Evolutionary conservation across 352 stramenopile genomes (phyloP).

Genomic region (Plasmopara viticola): DNA sequence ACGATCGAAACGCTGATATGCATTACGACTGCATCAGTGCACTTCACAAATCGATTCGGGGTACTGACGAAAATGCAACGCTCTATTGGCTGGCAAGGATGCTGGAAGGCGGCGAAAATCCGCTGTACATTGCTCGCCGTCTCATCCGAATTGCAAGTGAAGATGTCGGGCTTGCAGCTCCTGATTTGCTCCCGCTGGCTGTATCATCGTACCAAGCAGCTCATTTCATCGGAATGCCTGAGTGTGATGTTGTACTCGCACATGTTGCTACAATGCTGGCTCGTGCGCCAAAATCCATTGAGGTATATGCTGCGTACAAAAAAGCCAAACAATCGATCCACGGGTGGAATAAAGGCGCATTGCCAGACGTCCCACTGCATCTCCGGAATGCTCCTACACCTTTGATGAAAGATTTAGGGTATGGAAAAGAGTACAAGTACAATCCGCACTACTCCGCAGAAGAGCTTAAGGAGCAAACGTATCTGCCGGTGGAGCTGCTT

Average conservation of each 20-base stretch:
- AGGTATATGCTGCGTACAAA: slow-evolving; percentile 83
- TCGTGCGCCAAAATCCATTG: slow-evolving; percentile 77
- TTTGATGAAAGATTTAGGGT: slow-evolving; percentile 74
- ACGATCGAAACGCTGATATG: slow-evolving; percentile 81
- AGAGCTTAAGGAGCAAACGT: slow-evolving; percentile 77
- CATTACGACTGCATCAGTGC: slow-evolving; percentile 85
- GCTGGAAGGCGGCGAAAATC: slow-evolving; percentile 82
- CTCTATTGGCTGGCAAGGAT: slow-evolving; percentile 85
- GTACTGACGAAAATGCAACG: slow-evolving; percentile 72
- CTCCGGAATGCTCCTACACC: slow-evolving; percentile 76
- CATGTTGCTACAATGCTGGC: slow-evolving; percentile 77
- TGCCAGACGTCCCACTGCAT: slow-evolving; percentile 74
- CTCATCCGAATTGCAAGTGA: slow-evolving; percentile 83
- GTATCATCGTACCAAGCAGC: slow-evolving; percentile 67
- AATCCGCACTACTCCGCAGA: slow-evolving; percentile 67
- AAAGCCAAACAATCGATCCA: slow-evolving; percentile 57
- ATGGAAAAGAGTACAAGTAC: slow-evolving; percentile 78
- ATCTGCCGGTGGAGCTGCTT: slow-evolving; percentile 63
- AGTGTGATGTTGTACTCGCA: slow-evolving; percentile 77
- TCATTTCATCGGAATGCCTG: slow-evolving; percentile 78
- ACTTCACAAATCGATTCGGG: slow-evolving; percentile 80
- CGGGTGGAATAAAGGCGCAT: slow-evolving; percentile 41
- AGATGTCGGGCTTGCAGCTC: slow-evolving; percentile 72
- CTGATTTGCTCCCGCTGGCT: slow-evolving; percentile 59
- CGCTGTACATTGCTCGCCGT: slow-evolving; percentile 67